Percentiles rank a stretch among this genome's conserved stretches.
Conservation (phyloP, 805 yeast genomes). For the Monosporozyma siamensis region DNA sequence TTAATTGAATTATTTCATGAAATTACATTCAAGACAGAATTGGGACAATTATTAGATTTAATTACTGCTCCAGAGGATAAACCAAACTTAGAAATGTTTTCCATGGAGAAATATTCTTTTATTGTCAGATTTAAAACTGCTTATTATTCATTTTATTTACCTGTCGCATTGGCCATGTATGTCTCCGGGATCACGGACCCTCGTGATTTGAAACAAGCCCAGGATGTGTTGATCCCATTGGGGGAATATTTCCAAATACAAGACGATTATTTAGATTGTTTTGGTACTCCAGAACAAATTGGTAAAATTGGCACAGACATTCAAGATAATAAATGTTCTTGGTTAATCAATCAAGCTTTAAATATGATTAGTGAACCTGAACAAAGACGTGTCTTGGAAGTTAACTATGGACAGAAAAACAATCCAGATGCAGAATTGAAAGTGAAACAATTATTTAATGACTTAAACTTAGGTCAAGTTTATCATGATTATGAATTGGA, state of each 20-base stretch:
- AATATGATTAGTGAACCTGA: slow-evolving; percentile 57
- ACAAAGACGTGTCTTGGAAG: slow-evolving; percentile 76
- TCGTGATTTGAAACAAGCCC: slow-evolving; percentile 77
- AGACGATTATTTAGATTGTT: slow-evolving; percentile 94
- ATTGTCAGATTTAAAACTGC: slow-evolving; percentile 97
- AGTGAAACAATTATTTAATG: slow-evolving; percentile 56
- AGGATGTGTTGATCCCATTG: slow-evolving; percentile 78
- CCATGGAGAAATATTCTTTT: slow-evolving; percentile 83
- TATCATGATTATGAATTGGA: slow-evolving; percentile 80
- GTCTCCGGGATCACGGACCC: slow-evolving; percentile 71
- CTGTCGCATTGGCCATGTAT: slow-evolving; percentile 94
- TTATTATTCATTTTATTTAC: slow-evolving; percentile 91
- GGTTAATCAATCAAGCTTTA: slow-evolving; percentile 93
- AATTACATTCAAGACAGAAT: slow-evolving; percentile 93
- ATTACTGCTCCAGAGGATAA: slow-evolving; percentile 95
- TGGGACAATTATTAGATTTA: slow-evolving; percentile 91
- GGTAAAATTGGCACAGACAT: slow-evolving; percentile 99
- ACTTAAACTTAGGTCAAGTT: slow-evolving; percentile 58
- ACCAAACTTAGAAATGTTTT: slow-evolving; percentile 81
- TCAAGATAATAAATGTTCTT: slow-evolving; percentile 95
- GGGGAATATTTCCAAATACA: slow-evolving; percentile 99
- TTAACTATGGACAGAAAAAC: slow-evolving; percentile 83
- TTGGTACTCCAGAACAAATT: slow-evolving; percentile 93
- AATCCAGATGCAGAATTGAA: slow-evolving; percentile 51
- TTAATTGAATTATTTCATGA: slow-evolving; percentile 92